Evolutionary conservation across 2,329 filamentous ascomycete genomes (phyloP).

Genomic region (Colletotrichum theobromicola): DNA sequence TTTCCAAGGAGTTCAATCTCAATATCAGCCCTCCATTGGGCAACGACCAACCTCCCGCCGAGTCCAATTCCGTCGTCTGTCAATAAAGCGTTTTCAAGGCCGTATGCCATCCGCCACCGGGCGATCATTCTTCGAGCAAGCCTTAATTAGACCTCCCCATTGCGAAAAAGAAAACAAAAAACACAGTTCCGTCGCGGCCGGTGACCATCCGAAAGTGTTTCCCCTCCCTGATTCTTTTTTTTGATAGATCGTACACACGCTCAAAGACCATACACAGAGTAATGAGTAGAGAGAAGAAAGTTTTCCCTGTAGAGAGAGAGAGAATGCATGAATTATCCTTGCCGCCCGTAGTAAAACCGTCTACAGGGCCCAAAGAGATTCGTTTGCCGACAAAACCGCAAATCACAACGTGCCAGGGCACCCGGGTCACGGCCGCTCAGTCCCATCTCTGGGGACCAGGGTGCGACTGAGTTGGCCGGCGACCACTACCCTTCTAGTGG

Average conservation of each 20-base stretch:
- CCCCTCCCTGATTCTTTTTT: constrained; percentile 23
- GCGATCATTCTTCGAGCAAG: constrained; percentile 22
- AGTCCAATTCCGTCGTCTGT: constrained; percentile 15
- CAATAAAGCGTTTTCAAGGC: constrained; percentile 20
- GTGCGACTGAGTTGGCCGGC: constrained; percentile 14
- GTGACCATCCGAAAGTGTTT: constrained; percentile 24
- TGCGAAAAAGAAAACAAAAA: constrained; percentile 24
- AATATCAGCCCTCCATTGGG: constrained; percentile 20
- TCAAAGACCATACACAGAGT: constrained; percentile 24
- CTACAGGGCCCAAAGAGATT: constrained; percentile 20
- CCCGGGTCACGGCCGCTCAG: background rate
- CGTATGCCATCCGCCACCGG: constrained; percentile 14
- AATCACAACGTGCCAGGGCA: constrained; percentile 1
- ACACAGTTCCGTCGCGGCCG: constrained; percentile 22
- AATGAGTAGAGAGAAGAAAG: constrained; percentile 24
- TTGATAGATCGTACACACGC: constrained; percentile 25
- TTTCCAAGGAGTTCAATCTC: constrained; percentile 24
- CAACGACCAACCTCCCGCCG: constrained; percentile 21
- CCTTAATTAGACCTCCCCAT: constrained; percentile 17
- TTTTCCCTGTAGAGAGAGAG: constrained; percentile 6
- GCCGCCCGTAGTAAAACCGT: constrained; percentile 12
- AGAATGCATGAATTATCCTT: constrained; percentile 22
- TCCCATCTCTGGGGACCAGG: background rate
- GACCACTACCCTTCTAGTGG: constrained; percentile 46
- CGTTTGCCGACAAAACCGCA: constrained; percentile 22